These are phyloP conservation scores for Mycena rebaudengoi DNA, from an alignment of 768 basidiomycete species.

Conservation along the genomic window DNA sequence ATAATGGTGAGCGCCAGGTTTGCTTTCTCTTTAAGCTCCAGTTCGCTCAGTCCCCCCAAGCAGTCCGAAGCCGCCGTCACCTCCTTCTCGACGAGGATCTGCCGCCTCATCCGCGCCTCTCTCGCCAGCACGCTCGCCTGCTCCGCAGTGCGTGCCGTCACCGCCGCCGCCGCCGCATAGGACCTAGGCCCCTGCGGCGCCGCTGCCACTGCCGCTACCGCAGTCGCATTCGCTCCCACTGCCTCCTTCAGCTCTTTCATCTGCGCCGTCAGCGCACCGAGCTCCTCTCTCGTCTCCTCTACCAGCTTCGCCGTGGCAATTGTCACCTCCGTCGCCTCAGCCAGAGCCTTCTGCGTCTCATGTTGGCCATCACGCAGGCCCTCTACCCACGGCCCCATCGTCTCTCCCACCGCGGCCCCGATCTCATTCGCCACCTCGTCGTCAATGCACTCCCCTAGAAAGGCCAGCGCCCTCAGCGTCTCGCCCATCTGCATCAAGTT, in stretches of 20 bases:
- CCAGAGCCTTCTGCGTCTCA: too few relatives aligned
- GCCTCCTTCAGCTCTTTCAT: background rate
- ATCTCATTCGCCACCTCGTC: too few relatives aligned
- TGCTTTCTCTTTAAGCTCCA: slow-evolving; percentile 2
- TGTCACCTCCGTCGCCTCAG: too few relatives aligned
- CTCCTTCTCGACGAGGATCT: background rate
- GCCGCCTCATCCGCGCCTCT: background rate
- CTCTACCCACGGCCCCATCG: too few relatives aligned
- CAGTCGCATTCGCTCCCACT: background rate
- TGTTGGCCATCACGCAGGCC: too few relatives aligned
- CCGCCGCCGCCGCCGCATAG: background rate
- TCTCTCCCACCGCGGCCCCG: too few relatives aligned
- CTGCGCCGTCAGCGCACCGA: too few relatives aligned
- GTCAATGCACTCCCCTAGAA: too few relatives aligned
- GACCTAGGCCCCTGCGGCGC: background rate
- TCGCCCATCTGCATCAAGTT: too few relatives aligned
- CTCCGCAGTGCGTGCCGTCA: background rate
- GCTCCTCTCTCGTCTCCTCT: too few relatives aligned
- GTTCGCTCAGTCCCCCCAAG: background rate
- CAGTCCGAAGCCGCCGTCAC: background rate
- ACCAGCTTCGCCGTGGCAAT: too few relatives aligned
- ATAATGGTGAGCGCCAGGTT: background rate
- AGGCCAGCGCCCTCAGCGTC: too few relatives aligned
- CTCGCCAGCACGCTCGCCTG: background rate
- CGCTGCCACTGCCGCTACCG: background rate